A percentile compares a stretch with the other conserved stretches of the same genome.
Evolutionary conservation across 768 basidiomycete genomes (phyloP).

Genomic region (Leucocoprinus birnbaumii): DNA sequence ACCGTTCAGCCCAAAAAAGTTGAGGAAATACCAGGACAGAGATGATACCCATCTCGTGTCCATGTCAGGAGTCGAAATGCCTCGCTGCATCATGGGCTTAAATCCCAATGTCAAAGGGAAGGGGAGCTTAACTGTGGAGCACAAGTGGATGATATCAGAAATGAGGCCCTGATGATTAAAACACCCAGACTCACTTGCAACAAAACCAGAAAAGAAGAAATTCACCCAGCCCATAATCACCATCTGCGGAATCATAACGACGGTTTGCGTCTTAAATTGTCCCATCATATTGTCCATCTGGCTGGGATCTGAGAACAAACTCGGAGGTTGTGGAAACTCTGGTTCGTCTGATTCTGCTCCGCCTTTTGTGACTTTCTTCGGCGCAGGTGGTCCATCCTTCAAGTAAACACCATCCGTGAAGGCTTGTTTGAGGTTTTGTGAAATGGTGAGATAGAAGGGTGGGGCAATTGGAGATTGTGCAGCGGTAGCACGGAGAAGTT

Average conservation of each 20-base stretch:
- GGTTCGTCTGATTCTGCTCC: constrained; percentile 37
- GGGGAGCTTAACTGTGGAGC: constrained; percentile 81
- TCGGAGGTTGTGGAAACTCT: constrained; percentile 48
- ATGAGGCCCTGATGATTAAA: background rate
- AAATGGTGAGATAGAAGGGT: constrained; percentile 69
- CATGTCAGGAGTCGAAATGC: constrained; percentile 93
- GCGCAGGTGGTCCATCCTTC: constrained; percentile 71
- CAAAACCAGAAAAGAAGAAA: constrained; percentile 98
- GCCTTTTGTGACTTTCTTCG: constrained; percentile 26
- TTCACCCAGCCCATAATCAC: constrained; percentile 99
- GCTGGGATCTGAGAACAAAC: constrained; percentile 85
- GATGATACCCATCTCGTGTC: constrained; percentile 99
- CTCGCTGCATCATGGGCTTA: constrained; percentile 96
- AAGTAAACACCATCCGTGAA: constrained; percentile 79
- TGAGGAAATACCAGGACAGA: constrained; percentile 98
- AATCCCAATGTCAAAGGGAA: constrained; percentile 97
- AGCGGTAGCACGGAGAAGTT: constrained; percentile 80
- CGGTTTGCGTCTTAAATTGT: constrained; percentile 98
- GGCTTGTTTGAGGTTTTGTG: constrained; percentile 67
- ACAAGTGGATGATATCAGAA: too few species aligned
- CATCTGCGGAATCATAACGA: constrained; percentile 99
- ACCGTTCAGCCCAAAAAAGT: constrained; percentile 96
- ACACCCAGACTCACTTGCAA: constrained; percentile 72
- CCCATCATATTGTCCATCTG: constrained; percentile 99
- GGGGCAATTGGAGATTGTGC: constrained; percentile 80